Evolutionary conservation across 2,329 filamentous ascomycete genomes (phyloP).

Genomic region (Chlorencoelia australis): DNA sequence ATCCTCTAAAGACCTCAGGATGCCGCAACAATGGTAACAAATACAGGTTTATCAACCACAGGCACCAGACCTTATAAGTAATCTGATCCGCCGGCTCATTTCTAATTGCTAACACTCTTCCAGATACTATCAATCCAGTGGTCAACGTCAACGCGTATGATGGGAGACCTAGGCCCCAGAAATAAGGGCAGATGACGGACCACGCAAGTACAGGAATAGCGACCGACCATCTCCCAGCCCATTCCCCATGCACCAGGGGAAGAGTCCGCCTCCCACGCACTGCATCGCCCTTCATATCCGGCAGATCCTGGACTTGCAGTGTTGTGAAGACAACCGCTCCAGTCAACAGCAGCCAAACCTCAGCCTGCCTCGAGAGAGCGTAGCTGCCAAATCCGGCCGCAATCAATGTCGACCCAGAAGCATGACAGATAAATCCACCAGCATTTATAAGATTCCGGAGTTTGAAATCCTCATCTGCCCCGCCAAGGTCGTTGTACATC

Average conservation of each 20-base stretch:
- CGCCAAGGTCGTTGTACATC: constrained; percentile 9
- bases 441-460: constrained; percentile 8
- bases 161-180: not conserved
- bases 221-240: constrained; percentile 13
- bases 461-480: constrained; percentile 3
- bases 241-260: constrained; percentile 18
- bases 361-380: no score
- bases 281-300: constrained; percentile 22
- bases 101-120: not conserved
- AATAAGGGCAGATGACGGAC: constrained; percentile 5
- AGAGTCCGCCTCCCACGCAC: constrained; percentile 15
- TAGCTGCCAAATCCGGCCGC: not conserved
- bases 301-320: constrained; percentile 25
- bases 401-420: constrained; percentile 17
- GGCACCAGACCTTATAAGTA: constrained; percentile 7
- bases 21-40: constrained; percentile 6
- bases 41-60: constrained; percentile 8
- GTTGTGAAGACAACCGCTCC: constrained; percentile 10
- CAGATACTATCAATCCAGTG: not conserved
- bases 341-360: no score
- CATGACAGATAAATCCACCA: constrained; percentile 14
- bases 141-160: not conserved
- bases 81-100: not conserved
- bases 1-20: no score
- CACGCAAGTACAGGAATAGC: constrained; percentile 14